A percentile compares a stretch with the other conserved stretches of the same genome.
These are phyloP conservation scores for Thelephora terrestris DNA, from an alignment of 1,284 basidiomycete species.

Conservation along the genomic window DNA sequence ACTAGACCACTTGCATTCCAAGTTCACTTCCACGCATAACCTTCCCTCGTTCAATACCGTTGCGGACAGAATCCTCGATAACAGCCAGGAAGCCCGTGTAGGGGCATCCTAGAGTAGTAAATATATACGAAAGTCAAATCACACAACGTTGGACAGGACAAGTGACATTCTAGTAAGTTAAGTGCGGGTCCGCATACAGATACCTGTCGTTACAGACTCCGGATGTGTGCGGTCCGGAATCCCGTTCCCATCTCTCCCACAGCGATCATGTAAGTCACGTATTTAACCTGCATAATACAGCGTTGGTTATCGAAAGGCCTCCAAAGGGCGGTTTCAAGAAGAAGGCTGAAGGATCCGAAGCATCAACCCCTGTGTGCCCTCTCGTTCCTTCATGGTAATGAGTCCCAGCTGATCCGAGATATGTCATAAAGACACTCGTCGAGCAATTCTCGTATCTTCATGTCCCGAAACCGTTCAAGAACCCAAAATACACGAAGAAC, in stretches of 20 bases:
- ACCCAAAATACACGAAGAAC: slow-evolving; percentile 57
- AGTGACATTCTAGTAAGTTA: too few relatives aligned
- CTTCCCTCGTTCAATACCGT: too few relatives aligned
- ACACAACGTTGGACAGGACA: too few relatives aligned
- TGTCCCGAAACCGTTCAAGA: slow-evolving; percentile 65
- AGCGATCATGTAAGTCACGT: background rate
- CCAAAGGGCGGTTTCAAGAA: slow-evolving; percentile 22
- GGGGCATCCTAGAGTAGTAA: too few relatives aligned
- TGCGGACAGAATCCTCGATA: too few relatives aligned
- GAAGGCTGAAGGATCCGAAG: slow-evolving; percentile 16
- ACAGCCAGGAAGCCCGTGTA: too few relatives aligned
- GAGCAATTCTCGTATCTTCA: slow-evolving; percentile 65
- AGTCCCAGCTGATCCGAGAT: background rate
- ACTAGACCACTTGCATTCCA: too few relatives aligned
- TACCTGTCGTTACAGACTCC: too few relatives aligned
- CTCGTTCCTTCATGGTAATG: slow-evolving; percentile 7
- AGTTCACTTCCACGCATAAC: too few relatives aligned
- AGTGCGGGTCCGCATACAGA: too few relatives aligned
- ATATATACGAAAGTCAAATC: too few relatives aligned
- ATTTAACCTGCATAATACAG: background rate
- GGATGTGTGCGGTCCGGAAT: too few relatives aligned
- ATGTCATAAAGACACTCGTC: slow-evolving; percentile 41
- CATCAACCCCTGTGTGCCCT: slow-evolving; percentile 20
- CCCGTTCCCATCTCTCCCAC: background rate
- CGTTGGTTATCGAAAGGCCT: slow-evolving; percentile 14